Conservation (phyloP, 495 filamentous ascomycete species). For the Podospora tetraspora region DNA sequence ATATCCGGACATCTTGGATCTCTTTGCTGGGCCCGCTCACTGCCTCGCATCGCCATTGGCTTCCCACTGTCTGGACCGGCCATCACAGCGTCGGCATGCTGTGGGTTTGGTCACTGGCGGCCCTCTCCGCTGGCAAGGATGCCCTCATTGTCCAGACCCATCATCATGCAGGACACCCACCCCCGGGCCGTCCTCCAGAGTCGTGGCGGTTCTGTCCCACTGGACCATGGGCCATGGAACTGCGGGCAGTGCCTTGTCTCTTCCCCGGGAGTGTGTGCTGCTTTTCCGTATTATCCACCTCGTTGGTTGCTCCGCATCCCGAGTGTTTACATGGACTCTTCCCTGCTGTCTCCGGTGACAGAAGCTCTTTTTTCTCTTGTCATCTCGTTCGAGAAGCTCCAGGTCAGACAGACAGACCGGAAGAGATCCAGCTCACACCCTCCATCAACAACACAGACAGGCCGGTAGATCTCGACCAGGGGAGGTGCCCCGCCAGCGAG, state of each 20-base stretch:
- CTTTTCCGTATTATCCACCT: not conserved
- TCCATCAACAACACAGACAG: not conserved
- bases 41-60: conserved; percentile 14
- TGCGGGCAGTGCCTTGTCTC: not conserved
- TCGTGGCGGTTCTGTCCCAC: not conserved
- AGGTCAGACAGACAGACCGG: not conserved
- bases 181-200: not conserved
- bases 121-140: conserved; percentile 12
- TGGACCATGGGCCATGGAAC: not conserved
- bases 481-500: not conserved
- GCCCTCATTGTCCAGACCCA: conserved; percentile 10
- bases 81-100: not conserved
- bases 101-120: conserved; percentile 12
- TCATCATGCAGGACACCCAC: conserved; percentile 8
- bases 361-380: not conserved
- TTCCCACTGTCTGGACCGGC: conserved; percentile 15
- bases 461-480: not conserved
- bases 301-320: not conserved
- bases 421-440: not conserved
- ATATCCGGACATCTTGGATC: not conserved
- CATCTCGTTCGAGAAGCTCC: not conserved
- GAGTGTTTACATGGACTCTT: not conserved
- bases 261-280: not conserved
- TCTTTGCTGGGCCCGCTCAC: not conserved
- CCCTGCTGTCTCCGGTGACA: not conserved